These are phyloP conservation scores for Coprinopsis strossmayeri DNA, from an alignment of 768 basidiomycete species.

Conservation along the genomic window DNA sequence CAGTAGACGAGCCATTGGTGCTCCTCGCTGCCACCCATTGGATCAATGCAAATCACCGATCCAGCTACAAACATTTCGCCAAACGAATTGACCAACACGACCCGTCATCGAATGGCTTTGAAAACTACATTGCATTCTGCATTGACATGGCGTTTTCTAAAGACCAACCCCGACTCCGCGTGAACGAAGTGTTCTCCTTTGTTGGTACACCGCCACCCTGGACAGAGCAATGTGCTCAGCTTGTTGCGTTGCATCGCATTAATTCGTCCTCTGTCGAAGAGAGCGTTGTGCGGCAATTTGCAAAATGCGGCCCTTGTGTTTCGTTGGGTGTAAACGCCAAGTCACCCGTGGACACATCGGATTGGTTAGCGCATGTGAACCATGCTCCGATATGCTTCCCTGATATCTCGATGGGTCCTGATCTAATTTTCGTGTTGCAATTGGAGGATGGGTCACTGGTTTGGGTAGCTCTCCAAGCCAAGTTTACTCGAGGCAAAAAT, in stretches of 20 bases:
- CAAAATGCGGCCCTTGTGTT: constrained; percentile 26
- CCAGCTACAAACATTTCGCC: constrained; percentile 32
- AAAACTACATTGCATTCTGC: constrained; percentile 38
- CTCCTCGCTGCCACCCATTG: constrained; percentile 36
- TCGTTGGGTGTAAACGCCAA: constrained; percentile 33
- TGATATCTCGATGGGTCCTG: constrained; percentile 33
- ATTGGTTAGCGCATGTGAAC: constrained; percentile 28
- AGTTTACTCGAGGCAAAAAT: constrained; percentile 28
- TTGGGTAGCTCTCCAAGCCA: constrained; percentile 39
- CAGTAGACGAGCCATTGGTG: constrained; percentile 39
- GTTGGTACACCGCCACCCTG: constrained; percentile 25
- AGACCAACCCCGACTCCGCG: constrained; percentile 15
- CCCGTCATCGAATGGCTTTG: constrained; percentile 34
- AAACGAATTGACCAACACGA: constrained; percentile 27
- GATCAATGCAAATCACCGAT: constrained; percentile 29
- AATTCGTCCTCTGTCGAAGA: constrained; percentile 20
- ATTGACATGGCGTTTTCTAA: constrained; percentile 31
- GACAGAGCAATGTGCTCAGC: constrained; percentile 29
- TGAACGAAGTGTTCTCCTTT: constrained; percentile 32
- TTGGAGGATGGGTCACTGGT: constrained; percentile 27
- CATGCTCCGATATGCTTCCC: constrained; percentile 35
- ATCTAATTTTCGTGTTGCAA: constrained; percentile 32
- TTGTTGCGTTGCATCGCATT: constrained; percentile 27
- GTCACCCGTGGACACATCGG: constrained; percentile 23
- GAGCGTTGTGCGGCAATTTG: constrained; percentile 21